Percentiles rank a stretch among this genome's conserved stretches.
These are phyloP conservation scores for Rhizopogon salebrosus DNA, from an alignment of 768 basidiomycete genomes.

Conservation along the genomic window DNA sequence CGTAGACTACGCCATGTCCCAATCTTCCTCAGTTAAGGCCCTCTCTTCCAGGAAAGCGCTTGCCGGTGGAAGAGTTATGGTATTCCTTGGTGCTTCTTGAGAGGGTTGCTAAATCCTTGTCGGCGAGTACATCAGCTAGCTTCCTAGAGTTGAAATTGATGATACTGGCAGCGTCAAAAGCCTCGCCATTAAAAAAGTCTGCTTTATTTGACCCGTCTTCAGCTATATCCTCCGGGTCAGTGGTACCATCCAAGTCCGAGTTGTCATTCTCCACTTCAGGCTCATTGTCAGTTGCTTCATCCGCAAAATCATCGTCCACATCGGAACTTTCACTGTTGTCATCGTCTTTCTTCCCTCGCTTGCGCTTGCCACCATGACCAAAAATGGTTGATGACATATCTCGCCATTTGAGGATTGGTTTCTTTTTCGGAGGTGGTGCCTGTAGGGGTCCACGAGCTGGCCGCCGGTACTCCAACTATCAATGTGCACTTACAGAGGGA, in stretches of 20 bases:
- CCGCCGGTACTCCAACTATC: no score
- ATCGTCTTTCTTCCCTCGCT: background rate
- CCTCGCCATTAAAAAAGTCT: background rate
- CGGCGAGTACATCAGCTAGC: background rate
- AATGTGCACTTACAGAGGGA: no score
- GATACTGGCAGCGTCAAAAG: background rate
- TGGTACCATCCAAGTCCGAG: background rate
- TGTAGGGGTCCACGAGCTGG: no score
- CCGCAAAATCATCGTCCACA: background rate
- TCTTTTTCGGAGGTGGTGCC: background rate
- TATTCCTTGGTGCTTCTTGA: constrained; percentile 16
- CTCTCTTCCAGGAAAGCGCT: no score
- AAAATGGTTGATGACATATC: background rate
- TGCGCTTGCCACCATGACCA: background rate
- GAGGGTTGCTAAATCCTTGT: background rate
- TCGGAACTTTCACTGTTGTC: background rate
- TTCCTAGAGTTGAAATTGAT: background rate
- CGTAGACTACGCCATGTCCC: no score
- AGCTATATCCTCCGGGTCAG: background rate
- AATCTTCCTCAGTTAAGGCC: no score
- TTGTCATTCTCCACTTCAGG: background rate
- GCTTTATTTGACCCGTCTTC: background rate
- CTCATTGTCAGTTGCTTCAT: background rate
- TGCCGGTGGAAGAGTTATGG: no score
- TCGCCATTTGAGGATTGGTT: background rate